Conservation (phyloP, 805 yeast species). For the Cyberlindnera veronae region DNA sequence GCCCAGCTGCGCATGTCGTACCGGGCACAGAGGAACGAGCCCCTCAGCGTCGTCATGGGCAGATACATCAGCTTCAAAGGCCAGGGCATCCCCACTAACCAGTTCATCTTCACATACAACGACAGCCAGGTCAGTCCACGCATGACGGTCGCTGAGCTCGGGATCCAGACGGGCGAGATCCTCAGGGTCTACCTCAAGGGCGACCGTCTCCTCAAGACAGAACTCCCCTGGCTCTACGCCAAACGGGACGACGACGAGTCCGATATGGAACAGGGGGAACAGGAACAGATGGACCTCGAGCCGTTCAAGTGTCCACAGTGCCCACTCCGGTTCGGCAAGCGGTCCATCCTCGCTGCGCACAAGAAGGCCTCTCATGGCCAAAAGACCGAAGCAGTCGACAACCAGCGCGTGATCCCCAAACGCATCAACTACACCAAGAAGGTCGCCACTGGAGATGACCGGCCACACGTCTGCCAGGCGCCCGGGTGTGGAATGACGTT, state of each 20-base stretch:
- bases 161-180: neutral
- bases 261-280: neutral
- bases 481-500: slow-evolving; percentile 9
- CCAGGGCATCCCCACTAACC: neutral
- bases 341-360: neutral
- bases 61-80: neutral
- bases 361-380: neutral
- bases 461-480: slow-evolving; percentile 5
- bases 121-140: neutral
- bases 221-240: too few species aligned
- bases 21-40: neutral
- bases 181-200: neutral
- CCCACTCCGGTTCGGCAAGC: neutral
- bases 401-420: too few species aligned
- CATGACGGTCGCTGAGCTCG: neutral
- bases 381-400: neutral
- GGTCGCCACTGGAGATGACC: neutral
- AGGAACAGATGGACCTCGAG: neutral
- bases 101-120: neutral
- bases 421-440: too few species aligned
- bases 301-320: neutral
- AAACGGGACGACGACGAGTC: too few species aligned
- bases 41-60: neutral
- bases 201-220: neutral
- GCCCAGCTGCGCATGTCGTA: neutral